Evolutionary conservation across 2,329 filamentous ascomycete genomes (phyloP).

Genomic region (Botryotinia convoluta): DNA sequence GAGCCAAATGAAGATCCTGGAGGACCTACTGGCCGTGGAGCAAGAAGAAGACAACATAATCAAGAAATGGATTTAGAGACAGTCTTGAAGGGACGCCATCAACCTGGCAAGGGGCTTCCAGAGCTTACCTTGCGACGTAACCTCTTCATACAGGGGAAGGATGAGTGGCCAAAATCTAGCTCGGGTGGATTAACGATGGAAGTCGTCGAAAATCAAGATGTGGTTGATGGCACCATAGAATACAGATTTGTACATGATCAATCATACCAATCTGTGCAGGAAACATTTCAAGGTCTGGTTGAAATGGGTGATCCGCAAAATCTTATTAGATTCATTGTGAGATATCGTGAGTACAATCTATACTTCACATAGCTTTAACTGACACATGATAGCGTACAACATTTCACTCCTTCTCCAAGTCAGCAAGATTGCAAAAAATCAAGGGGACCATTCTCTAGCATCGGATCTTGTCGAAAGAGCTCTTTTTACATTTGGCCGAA

Average conservation of each 20-base stretch:
- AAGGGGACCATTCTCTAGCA: conserved; percentile 81
- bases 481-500: conserved; percentile 89
- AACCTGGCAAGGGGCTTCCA: conserved; percentile 54
- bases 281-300: conserved; percentile 75
- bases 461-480: conserved; percentile 88
- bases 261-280: conserved; percentile 71
- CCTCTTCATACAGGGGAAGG: conserved; percentile 67
- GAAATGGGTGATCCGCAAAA: conserved; percentile 79
- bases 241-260: conserved; percentile 77
- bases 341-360: conserved; percentile 50
- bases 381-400: conserved; percentile 65
- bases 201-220: conserved; percentile 44
- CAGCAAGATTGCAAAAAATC: conserved; percentile 86
- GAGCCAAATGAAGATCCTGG: conserved; percentile 53
- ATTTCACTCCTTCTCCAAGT: conserved; percentile 92
- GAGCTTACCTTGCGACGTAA: conserved; percentile 61
- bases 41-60: conserved; percentile 42
- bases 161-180: conserved; percentile 67
- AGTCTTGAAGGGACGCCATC: conserved; percentile 43
- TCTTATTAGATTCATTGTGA: conserved; percentile 71
- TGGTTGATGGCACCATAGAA: conserved; percentile 58
- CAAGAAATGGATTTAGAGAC: conserved; percentile 45
- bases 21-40: conserved; percentile 39
- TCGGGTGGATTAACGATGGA: conserved; percentile 84
- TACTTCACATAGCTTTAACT: conserved; percentile 20